These are phyloP conservation scores for Coemansia sp. DNA, from an alignment of 192 early-diverging fungal species.

Conservation along the genomic window DNA sequence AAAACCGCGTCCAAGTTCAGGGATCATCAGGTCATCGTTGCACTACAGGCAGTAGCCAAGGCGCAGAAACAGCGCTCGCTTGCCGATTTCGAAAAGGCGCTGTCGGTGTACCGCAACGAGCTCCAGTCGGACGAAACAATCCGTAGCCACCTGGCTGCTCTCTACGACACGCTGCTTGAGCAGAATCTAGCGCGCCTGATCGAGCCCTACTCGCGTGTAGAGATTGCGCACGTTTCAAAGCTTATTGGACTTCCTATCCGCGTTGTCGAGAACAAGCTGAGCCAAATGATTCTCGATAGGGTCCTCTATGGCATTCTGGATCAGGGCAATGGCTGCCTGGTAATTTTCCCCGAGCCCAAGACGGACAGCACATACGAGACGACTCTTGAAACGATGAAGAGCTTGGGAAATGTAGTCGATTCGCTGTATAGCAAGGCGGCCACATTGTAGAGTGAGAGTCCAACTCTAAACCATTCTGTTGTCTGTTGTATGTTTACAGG, in stretches of 20 bases:
- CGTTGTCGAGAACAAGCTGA: constrained; percentile 96
- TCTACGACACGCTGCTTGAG: constrained; percentile 96
- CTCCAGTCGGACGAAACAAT: constrained; percentile 93
- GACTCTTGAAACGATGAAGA: constrained; percentile 94
- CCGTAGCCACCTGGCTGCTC: constrained; percentile 82
- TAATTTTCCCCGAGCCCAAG: constrained; percentile 89
- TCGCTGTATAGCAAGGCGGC: constrained; percentile 89
- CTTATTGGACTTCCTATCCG: constrained; percentile 88
- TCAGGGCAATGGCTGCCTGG: constrained; percentile 93
- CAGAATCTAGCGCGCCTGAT: constrained; percentile 96
- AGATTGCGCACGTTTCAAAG: constrained; percentile 92
- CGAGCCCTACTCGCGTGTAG: constrained; percentile 96
- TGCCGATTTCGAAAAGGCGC: constrained; percentile 90
- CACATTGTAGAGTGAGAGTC: constrained; percentile 17
- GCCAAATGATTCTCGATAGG: constrained; percentile 99
- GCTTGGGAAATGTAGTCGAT: constrained; percentile 94
- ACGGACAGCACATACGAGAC: constrained; percentile 92
- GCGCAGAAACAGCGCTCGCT: constrained; percentile 98
- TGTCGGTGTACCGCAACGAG: constrained; percentile 84
- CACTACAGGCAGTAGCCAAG: constrained; percentile 91
- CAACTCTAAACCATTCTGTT: too few relatives aligned
- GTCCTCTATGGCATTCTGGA: constrained; percentile 94
- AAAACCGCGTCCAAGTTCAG: constrained; percentile 87
- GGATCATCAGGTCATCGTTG: constrained; percentile 83
- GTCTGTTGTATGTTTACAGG: too few relatives aligned